Conservation (phyloP, 768 basidiomycete genomes). For the Mycena indigotica region DNA sequence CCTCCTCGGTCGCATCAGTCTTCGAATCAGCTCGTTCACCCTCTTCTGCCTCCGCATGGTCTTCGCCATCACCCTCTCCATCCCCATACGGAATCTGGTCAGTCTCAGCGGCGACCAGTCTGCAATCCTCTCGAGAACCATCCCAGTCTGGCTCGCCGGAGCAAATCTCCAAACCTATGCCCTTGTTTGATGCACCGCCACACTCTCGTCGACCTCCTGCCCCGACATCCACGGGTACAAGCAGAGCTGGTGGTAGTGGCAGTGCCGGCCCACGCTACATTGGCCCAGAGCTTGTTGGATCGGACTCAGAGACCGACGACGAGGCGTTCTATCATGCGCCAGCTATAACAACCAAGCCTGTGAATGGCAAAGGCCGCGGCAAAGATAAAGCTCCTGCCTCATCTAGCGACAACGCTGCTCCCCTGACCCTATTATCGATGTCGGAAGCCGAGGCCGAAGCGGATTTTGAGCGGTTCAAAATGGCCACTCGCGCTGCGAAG, state of each 20-base stretch:
- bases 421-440: no score
- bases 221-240: not conserved
- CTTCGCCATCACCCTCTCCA: not conserved
- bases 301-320: conserved; percentile 24
- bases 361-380: conserved; percentile 22
- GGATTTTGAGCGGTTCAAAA: conserved; percentile 47
- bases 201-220: not conserved
- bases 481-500: conserved; percentile 47
- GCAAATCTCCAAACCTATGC: conserved; percentile 15
- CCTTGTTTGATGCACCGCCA: conserved; percentile 25
- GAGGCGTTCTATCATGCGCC: conserved; percentile 17
- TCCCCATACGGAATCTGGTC: conserved; percentile 22
- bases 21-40: not conserved
- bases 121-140: conserved; percentile 28
- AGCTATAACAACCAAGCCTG: conserved; percentile 34
- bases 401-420: not conserved
- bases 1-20: not conserved
- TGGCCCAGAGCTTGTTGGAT: conserved; percentile 25
- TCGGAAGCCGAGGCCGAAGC: conserved; percentile 29
- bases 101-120: conserved; percentile 18
- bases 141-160: conserved; percentile 31
- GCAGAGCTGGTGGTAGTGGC: conserved; percentile 1
- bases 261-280: conserved; percentile 23
- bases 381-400: not conserved
- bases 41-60: not conserved